Base-by-base conservation (phyloP, 139 green algal species). In the Closterium sp. region DNA sequence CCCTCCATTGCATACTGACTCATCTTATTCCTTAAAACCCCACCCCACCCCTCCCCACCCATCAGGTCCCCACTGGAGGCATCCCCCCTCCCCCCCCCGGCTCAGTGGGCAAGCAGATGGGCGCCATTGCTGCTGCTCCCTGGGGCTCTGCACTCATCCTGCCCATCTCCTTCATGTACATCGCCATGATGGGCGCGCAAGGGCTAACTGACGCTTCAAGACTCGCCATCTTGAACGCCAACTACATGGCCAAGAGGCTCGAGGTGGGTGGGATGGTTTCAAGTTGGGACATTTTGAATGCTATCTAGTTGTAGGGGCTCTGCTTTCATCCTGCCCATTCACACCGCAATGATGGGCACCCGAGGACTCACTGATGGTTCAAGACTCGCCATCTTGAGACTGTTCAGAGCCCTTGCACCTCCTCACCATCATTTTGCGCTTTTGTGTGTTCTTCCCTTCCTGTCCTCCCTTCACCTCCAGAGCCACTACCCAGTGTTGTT, bases 281-380 rank as follows among this genome's bases (percentile, higher is more conserved):
- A 87, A 29, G n/a, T 87, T 87, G 28, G 28, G 5, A 13, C n/a
- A 32, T 87, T 2, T 31, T 87, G n/a, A 87, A 50, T 0, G 38
- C 38, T 50, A 9, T 9, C 38, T 50, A n/a, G n/a, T n/a, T n/a
- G n/a, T n/a, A n/a, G n/a, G n/a, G n/a, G n/a, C n/a, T n/a, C n/a
- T n/a, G n/a, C n/a, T n/a, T n/a, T n/a, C n/a, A n/a, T n/a, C n/a
- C n/a, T n/a, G n/a, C n/a, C n/a, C n/a, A n/a, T n/a, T n/a, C n/a
- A n/a, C n/a, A n/a, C n/a, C n/a, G n/a, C n/a, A n/a, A n/a, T 99
- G 96, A 99, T 99, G 98, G 98, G 98, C 86, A 96, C 94, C 28
- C 86, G 97, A 89, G 98, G 97, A 11, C 96, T 99, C 9, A 98
- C 94, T 3, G 94, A 98, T 86, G 95, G 97, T 27, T 98, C 97